A percentile compares a stretch with the other conserved stretches of the same genome.
Conservation (phyloP, 495 filamentous ascomycete genomes). For the Aspergillus homomorphus region DNA sequence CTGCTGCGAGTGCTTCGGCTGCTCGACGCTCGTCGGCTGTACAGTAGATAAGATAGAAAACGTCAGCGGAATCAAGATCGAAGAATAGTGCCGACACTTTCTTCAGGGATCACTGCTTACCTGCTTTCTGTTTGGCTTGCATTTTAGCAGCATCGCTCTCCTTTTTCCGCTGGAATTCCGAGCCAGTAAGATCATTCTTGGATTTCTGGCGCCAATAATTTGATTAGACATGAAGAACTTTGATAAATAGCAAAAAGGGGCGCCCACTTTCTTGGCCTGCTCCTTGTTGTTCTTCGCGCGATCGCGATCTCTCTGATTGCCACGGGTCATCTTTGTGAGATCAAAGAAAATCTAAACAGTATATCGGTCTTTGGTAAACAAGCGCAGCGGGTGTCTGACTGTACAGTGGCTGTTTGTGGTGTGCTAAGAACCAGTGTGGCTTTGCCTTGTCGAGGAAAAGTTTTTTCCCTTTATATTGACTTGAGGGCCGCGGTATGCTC, state of each 20-base stretch:
- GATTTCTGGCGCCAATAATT: slow-evolving; percentile 52
- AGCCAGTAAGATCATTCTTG: slow-evolving; percentile 57
- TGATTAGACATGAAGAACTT: background rate
- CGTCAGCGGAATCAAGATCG: background rate
- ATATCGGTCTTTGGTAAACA: background rate
- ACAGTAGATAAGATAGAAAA: background rate
- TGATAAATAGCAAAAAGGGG: background rate
- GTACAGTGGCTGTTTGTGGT: background rate
- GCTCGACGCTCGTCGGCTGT: slow-evolving; percentile 17
- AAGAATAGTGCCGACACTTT: background rate
- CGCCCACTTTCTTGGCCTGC: slow-evolving; percentile 42
- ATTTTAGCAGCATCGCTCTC: slow-evolving; percentile 79
- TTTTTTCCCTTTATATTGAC: background rate
- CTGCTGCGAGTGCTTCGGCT: slow-evolving; percentile 12
- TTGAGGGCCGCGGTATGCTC: background rate
- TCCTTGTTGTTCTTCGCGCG: slow-evolving; percentile 78
- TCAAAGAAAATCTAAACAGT: background rate
- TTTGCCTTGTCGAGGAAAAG: background rate
- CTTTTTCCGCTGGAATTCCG: slow-evolving; percentile 68
- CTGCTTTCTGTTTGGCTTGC: slow-evolving; percentile 83
- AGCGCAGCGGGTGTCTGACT: background rate
- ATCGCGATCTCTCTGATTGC: slow-evolving; percentile 89
- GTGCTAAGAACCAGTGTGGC: background rate
- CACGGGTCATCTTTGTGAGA: slow-evolving; percentile 69
- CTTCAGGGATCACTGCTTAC: slow-evolving; percentile 41